Evolutionary conservation across 805 yeast species (phyloP).

Genomic region (Ogataea parapolymorpha): DNA sequence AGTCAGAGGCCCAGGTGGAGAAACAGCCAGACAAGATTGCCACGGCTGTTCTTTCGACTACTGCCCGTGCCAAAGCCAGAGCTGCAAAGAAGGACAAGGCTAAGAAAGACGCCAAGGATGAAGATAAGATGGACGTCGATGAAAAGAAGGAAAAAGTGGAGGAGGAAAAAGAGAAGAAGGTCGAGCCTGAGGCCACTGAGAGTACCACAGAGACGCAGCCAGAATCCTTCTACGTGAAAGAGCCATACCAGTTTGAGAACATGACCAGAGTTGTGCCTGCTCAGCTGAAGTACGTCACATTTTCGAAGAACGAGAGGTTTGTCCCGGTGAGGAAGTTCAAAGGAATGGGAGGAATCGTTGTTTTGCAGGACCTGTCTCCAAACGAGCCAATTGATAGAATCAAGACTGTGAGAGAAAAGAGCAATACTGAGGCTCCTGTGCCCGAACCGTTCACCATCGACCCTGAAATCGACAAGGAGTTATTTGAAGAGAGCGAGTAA

Average conservation of each 20-base stretch:
- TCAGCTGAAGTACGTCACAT: constrained; percentile 80
- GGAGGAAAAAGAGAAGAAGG: constrained; percentile 18
- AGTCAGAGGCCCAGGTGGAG: constrained; percentile 70
- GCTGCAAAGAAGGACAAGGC: constrained; percentile 57
- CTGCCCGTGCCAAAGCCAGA: constrained; percentile 90
- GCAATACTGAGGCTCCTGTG: constrained; percentile 68
- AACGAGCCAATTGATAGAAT: constrained; percentile 61
- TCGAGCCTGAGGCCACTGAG: constrained; percentile 18
- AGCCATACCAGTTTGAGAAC: constrained; percentile 70
- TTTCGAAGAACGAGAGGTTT: constrained; percentile 70
- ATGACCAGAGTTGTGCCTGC: constrained; percentile 86
- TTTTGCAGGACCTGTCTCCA: constrained; percentile 62
- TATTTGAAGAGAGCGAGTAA: constrained; percentile 26
- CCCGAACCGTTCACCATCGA: constrained; percentile 68
- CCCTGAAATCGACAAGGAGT: constrained; percentile 35
- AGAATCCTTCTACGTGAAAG: constrained; percentile 51
- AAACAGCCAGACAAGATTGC: constrained; percentile 86
- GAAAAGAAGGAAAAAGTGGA: constrained; percentile 32
- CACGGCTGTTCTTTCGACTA: constrained; percentile 91
- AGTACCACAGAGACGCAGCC: constrained; percentile 30
- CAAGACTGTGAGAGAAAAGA: constrained; percentile 80
- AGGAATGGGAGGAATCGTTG: constrained; percentile 67
- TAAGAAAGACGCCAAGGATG: constrained; percentile 37
- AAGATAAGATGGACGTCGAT: constrained; percentile 40
- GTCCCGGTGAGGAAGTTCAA: constrained; percentile 77